Evolutionary conservation across 164 flowering plant genomes (phyloP), one percentile per base, ranked within the genome.

Genomic region (Vitis riparia): DNA sequence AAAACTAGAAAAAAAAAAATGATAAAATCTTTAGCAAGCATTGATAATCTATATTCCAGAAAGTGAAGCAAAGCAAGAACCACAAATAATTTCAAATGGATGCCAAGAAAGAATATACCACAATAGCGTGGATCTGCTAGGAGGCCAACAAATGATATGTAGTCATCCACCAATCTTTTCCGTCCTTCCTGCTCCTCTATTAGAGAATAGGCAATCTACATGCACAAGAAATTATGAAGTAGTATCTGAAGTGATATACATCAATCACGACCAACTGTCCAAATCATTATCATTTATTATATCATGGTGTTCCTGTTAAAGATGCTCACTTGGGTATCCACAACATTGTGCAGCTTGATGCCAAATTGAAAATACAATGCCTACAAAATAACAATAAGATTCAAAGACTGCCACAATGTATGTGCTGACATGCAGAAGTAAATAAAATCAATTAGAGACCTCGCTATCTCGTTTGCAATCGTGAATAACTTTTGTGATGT

Each of bases 391-490:
- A 64, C 56, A 68, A 61, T 23, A 59, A 60, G 44, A 47, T 44
- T 53, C 19, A 65, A 65, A 13, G 52, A 69, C 56, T n/a, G n/a
- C 51, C 61, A 63, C 16, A 56, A 37, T 12, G 74, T 15, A 52
- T 32, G 44, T 47, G 57, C 57, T 30, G 19, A 57, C 29, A 63
- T 72, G 73, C 51, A 69, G 9, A 68, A 71, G 16, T 9, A 19
- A 51, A 17, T 57, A 58, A 77, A 75, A 71, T 59, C 51, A 75
- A 70, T 63, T 53, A 80, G 73, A 82, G 82, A 94, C 97, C 97
- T 94, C 97, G 74, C 99, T 93, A 80, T 95, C 99, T 59, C 98
- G 87, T 83, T 91, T 93, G 93, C 98, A 95, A 72, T 95, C 97
- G 57, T 95, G 99, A 83, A 95, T 88, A 74, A 93, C 98, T 90